These are phyloP conservation scores for Voacanga thouarsii DNA, from an alignment of 257 asterid genomes.

Conservation along the genomic window DNA sequence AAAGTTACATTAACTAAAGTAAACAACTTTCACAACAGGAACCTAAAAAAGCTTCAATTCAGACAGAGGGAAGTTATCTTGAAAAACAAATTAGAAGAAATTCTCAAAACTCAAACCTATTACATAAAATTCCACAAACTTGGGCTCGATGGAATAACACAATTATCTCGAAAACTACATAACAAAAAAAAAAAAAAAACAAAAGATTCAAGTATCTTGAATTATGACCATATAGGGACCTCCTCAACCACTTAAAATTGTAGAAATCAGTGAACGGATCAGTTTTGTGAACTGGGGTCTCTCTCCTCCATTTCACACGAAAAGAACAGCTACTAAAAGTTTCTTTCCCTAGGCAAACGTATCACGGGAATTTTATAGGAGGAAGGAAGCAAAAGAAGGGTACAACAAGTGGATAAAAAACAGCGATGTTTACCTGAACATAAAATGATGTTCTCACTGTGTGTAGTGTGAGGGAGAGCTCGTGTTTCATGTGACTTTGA, in stretches of 20 bases:
- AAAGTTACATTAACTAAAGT: not conserved
- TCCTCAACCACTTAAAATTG: not conserved
- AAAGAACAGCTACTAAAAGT: not conserved
- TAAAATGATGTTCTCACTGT: not conserved
- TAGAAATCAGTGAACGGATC: not conserved
- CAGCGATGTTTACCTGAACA: not conserved
- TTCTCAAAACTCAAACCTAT: not conserved
- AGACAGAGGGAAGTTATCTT: not conserved
- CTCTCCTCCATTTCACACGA: not conserved
- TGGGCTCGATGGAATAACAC: not conserved
- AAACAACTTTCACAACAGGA: not conserved
- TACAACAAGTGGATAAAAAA: not conserved
- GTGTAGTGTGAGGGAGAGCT: not conserved
- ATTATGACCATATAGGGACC: not conserved
- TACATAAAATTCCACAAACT: not conserved
- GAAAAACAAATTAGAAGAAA: not conserved
- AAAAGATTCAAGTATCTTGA: not conserved
- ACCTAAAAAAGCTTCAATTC: not conserved
- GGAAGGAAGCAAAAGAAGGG: not conserved
- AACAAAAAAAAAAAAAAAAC: not conserved
- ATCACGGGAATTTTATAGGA: not conserved
- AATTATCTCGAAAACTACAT: not conserved
- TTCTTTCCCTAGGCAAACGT: not conserved
- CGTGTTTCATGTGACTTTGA: conserved; percentile 9
- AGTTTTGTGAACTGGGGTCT: conserved; percentile 2